Conservation (phyloP, 169 alveolate genomes). For the Blepharisma undulans region DNA sequence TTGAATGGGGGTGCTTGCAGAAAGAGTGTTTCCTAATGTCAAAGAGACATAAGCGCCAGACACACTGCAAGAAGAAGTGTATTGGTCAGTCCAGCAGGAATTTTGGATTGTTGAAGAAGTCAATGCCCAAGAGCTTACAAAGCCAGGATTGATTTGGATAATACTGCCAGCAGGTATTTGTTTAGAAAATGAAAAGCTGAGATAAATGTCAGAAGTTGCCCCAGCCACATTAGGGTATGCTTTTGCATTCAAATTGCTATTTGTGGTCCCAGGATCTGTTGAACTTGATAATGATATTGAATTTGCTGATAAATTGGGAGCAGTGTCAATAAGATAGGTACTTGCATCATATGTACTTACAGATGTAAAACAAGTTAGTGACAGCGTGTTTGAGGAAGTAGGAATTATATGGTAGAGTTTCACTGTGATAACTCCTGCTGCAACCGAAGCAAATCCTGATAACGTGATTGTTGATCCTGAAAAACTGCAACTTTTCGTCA, state of each 20-base stretch:
- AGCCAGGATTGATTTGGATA: neutral
- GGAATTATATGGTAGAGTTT: neutral
- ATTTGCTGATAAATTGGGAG: neutral
- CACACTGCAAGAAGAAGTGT: neutral
- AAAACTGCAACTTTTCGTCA: neutral
- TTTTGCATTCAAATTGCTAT: neutral
- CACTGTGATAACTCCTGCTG: neutral
- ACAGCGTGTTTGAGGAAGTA: neutral
- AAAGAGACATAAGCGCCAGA: neutral
- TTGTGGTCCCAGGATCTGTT: neutral
- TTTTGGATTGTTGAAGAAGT: neutral
- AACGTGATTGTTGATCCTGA: neutral
- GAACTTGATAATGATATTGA: neutral
- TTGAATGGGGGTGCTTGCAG: neutral
- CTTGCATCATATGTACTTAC: neutral
- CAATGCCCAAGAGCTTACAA: neutral
- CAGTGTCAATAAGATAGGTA: neutral
- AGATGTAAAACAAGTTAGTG: neutral
- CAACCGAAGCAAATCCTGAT: neutral
- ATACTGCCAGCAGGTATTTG: neutral
- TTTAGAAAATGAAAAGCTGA: neutral
- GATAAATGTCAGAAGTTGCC: neutral
- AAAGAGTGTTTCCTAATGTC: neutral
- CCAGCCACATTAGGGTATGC: neutral
- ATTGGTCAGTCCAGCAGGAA: neutral